Conservation (phyloP, 2,329 filamentous ascomycete genomes). For the Cyanodermella asteris region DNA sequence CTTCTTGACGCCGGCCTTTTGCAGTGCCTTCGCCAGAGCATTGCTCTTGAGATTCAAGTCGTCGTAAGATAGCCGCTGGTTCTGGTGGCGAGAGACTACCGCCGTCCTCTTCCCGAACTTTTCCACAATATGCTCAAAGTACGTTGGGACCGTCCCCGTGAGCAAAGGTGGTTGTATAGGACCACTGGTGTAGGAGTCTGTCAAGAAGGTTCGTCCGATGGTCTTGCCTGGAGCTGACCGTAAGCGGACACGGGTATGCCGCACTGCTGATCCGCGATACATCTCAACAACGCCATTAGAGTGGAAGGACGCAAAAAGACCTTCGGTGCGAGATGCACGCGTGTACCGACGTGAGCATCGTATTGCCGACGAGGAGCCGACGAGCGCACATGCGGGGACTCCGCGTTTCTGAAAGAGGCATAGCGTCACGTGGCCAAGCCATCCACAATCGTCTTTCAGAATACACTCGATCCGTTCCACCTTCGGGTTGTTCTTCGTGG, state of each 20-base stretch:
- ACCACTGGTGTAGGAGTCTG: slow-evolving; percentile 11
- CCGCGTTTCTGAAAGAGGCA: too few species aligned
- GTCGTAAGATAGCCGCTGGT: slow-evolving; percentile 46
- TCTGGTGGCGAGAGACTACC: slow-evolving; percentile 41
- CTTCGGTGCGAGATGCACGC: too few species aligned
- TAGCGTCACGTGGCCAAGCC: too few species aligned
- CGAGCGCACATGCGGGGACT: too few species aligned
- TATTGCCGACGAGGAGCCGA: too few species aligned
- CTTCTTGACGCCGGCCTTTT: slow-evolving; percentile 50
- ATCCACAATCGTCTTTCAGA: too few species aligned
- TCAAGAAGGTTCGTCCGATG: slow-evolving; percentile 5
- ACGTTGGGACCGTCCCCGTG: slow-evolving; percentile 23
- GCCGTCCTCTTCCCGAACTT: slow-evolving; percentile 26
- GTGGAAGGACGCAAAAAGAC: too few species aligned
- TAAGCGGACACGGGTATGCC: not conserved
- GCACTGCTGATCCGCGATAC: too few species aligned
- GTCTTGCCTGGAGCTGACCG: not conserved
- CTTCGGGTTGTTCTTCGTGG: too few species aligned
- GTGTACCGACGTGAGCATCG: too few species aligned
- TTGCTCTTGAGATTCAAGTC: slow-evolving; percentile 57
- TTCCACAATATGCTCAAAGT: slow-evolving; percentile 22
- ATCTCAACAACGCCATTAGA: too few species aligned
- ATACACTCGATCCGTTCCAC: too few species aligned
- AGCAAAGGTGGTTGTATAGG: slow-evolving; percentile 21
- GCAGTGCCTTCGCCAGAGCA: slow-evolving; percentile 47